phyloP scores from a whole-genome alignment of 768 basidiomycete genomes.

The Pleurotus platypus region DNA sequence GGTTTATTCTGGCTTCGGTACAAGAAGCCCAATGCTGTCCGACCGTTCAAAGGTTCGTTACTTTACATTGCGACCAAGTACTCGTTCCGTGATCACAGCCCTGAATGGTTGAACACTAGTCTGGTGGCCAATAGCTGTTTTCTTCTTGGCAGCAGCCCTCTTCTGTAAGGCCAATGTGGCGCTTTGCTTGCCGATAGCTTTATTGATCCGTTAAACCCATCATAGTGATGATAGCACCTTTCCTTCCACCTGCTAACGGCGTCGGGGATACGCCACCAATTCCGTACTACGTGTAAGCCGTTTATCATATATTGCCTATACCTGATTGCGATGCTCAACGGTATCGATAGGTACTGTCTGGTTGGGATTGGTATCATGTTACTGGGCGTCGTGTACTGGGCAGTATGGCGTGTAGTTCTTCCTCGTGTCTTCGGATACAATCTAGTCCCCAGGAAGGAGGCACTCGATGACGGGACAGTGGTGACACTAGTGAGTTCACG shows the following conservation, averaged over 20 bases:
- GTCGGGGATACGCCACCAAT: conserved; percentile 59
- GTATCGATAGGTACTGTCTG: conserved; percentile 40
- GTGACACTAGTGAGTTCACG: conserved; percentile 42
- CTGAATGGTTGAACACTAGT: conserved; percentile 24
- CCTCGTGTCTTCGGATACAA: conserved; percentile 46
- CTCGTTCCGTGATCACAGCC: neutral
- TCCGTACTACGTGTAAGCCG: conserved; percentile 48
- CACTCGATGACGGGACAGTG: conserved; percentile 48
- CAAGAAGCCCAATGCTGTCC: conserved; percentile 37
- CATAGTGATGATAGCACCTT: conserved; percentile 52
- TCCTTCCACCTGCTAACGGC: conserved; percentile 48
- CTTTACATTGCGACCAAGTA: neutral
- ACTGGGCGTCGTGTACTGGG: conserved; percentile 50
- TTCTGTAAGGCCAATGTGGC: conserved; percentile 39
- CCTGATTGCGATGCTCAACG: neutral
- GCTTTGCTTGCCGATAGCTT: neutral
- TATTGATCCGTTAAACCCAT: neutral
- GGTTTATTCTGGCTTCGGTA: conserved; percentile 57
- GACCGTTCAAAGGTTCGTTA: conserved; percentile 50
- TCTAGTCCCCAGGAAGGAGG: conserved; percentile 45
- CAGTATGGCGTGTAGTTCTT: conserved; percentile 45
- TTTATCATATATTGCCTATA: neutral
- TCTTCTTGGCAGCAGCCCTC: conserved; percentile 47
- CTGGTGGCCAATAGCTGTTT: conserved; percentile 52
- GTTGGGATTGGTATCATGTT: conserved; percentile 48